Conservation (phyloP, 2,329 filamentous ascomycete genomes). For the Colletotrichum liriopes region DNA sequence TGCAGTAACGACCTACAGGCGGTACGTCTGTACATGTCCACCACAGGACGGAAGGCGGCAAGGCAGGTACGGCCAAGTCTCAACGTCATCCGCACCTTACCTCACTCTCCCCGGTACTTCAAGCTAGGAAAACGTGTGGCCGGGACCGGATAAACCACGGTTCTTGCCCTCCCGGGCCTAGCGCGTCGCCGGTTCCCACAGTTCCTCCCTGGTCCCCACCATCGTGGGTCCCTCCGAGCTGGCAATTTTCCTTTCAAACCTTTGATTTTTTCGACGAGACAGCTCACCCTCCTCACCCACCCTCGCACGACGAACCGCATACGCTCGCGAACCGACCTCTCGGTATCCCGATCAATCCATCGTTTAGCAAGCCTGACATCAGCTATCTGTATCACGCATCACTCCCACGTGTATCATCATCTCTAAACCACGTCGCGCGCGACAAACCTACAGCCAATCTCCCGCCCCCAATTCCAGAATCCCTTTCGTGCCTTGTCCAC, state of each 20-base stretch:
- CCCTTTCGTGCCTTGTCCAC: slow-evolving; percentile 41
- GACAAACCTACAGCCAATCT: slow-evolving; percentile 27
- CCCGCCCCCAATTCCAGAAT: slow-evolving; percentile 12
- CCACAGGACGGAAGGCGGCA: not conserved
- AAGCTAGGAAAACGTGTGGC: slow-evolving; percentile 35
- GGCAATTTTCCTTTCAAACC: slow-evolving; percentile 46
- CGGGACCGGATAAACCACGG: slow-evolving; percentile 41
- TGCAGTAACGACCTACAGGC: not conserved
- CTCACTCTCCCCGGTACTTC: slow-evolving; percentile 21
- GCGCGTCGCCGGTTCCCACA: slow-evolving; percentile 24
- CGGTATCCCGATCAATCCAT: slow-evolving; percentile 42
- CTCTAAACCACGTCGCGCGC: slow-evolving; percentile 26
- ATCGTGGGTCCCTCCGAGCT: slow-evolving; percentile 44
- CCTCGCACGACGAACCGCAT: slow-evolving; percentile 40
- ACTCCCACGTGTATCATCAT: slow-evolving; percentile 38
- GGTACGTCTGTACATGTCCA: too few relatives aligned
- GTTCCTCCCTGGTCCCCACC: slow-evolving; percentile 42
- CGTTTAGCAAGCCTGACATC: slow-evolving; percentile 45
- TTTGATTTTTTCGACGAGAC: slow-evolving; percentile 45
- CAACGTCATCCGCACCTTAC: slow-evolving; percentile 38
- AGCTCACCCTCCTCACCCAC: slow-evolving; percentile 43
- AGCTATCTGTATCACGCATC: slow-evolving; percentile 41
- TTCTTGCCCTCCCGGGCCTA: slow-evolving; percentile 2
- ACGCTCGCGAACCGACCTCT: slow-evolving; percentile 37
- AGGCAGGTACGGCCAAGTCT: slow-evolving; percentile 1